phyloP scores from a whole-genome alignment of 108 stramenopile species.

The Nitzschia putrida region DNA sequence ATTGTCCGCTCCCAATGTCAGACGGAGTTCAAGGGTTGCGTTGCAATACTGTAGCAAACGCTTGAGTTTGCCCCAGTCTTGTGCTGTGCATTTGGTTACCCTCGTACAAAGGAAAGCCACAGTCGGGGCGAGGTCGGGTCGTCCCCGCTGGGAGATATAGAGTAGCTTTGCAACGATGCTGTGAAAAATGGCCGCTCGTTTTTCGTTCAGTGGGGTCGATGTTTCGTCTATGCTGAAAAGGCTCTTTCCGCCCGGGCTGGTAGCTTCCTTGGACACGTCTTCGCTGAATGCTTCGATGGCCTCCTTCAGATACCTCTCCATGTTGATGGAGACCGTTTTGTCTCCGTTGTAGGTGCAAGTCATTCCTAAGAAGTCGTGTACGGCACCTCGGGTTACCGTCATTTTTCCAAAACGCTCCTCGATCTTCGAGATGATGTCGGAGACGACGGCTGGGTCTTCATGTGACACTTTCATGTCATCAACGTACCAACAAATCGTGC shows the following conservation, averaged over 20 bases:
- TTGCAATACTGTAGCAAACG: conserved; percentile 42
- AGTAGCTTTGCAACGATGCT: conserved; percentile 36
- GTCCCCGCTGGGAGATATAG: conserved; percentile 25
- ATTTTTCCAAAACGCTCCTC: conserved; percentile 20
- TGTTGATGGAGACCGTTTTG: conserved; percentile 21
- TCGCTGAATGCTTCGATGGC: conserved; percentile 11
- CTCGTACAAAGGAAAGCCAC: conserved; percentile 55
- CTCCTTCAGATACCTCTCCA: conserved; percentile 30
- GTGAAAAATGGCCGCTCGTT: conserved; percentile 25
- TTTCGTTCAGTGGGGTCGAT: too few relatives aligned
- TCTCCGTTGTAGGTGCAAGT: conserved; percentile 8
- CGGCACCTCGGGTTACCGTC: conserved; percentile 36
- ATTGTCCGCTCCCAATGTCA: conserved; percentile 25
- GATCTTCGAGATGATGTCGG: not conserved
- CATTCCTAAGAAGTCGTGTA: conserved; percentile 53
- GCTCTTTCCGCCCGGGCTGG: conserved; percentile 44
- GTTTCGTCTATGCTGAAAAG: conserved; percentile 41
- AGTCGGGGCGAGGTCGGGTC: conserved; percentile 37
- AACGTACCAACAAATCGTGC: conserved; percentile 48
- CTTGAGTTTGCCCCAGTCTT: conserved; percentile 49
- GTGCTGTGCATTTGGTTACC: conserved; percentile 37
- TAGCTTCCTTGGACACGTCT: conserved; percentile 7
- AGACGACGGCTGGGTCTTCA: not conserved
- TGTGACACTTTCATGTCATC: conserved; percentile 44
- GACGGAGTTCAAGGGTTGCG: conserved; percentile 25